Conservation (phyloP, 2,329 filamentous ascomycete genomes). For the Fusarium ambrosium region DNA sequence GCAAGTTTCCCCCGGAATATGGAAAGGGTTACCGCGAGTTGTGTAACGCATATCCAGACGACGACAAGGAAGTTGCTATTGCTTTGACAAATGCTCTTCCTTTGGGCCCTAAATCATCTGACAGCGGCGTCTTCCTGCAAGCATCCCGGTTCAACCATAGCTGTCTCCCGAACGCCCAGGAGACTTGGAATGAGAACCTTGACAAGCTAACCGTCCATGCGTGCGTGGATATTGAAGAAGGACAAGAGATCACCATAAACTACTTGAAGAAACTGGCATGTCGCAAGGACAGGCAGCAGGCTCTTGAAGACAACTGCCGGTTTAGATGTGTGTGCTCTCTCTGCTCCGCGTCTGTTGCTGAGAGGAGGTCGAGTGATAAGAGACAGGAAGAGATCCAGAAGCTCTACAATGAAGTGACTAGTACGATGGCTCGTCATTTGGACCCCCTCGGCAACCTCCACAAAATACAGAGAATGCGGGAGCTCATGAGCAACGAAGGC, state of each 20-base stretch:
- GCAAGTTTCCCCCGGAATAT: background rate
- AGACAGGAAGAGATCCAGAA: constrained; percentile 1
- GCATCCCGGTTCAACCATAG: constrained; percentile 48
- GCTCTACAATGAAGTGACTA: background rate
- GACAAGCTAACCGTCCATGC: constrained; percentile 43
- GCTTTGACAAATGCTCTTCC: constrained; percentile 22
- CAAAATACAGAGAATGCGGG: background rate
- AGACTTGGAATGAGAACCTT: constrained; percentile 40
- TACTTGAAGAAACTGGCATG: constrained; percentile 16
- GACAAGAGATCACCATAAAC: constrained; percentile 44
- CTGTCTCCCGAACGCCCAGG: constrained; percentile 45
- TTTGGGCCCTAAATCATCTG: background rate
- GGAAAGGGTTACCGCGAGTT: constrained; percentile 11
- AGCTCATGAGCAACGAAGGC: background rate
- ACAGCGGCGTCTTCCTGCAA: constrained; percentile 36
- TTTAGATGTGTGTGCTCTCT: constrained; percentile 25
- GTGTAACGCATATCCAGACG: background rate
- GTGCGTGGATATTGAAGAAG: constrained; percentile 38
- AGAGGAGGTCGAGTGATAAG: constrained; percentile 1
- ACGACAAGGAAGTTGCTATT: constrained; percentile 7
- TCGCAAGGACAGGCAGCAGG: background rate
- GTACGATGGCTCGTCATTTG: too few relatives aligned
- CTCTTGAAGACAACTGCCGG: background rate
- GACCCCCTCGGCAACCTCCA: background rate
- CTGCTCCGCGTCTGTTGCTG: constrained; percentile 10